These are phyloP conservation scores for Chaetomiaceae sp. DNA, from an alignment of 2,329 filamentous ascomycete species.

Conservation along the genomic window DNA sequence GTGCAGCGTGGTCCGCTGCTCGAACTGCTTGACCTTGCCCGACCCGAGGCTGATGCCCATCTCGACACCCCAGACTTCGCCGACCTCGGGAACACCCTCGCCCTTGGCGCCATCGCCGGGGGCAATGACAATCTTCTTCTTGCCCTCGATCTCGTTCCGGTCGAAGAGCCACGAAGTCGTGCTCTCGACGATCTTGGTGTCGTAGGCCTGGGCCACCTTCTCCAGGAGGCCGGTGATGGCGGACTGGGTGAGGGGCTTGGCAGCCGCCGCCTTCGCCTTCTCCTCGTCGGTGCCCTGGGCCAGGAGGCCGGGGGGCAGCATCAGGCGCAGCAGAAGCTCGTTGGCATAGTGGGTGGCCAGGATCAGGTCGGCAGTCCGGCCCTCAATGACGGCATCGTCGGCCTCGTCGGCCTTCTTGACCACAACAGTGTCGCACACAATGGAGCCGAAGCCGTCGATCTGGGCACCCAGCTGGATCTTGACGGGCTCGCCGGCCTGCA, in stretches of 20 bases:
- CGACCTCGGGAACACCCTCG: constrained; percentile 80
- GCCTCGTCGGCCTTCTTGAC: constrained; percentile 59
- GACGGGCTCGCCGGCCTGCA: constrained; percentile 81
- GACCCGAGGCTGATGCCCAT: constrained; percentile 84
- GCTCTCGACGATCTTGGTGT: constrained; percentile 91
- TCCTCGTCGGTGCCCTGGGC: constrained; percentile 84
- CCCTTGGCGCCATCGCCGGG: constrained; percentile 84
- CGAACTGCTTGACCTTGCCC: constrained; percentile 90
- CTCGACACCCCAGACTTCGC: constrained; percentile 97
- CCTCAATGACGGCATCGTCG: constrained; percentile 62
- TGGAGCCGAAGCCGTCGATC: constrained; percentile 94
- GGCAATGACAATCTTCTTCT: constrained; percentile 95
- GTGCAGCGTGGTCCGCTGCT: constrained; percentile 86
- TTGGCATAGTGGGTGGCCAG: constrained; percentile 93
- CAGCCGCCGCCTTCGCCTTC: constrained; percentile 81
- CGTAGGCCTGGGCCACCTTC: constrained; percentile 87
- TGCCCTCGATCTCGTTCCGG: constrained; percentile 92
- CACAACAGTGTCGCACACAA: constrained; percentile 89
- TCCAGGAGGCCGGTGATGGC: constrained; percentile 85
- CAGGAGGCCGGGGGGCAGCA: constrained; percentile 85
- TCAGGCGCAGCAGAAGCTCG: constrained; percentile 84
- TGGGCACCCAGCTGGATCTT: constrained; percentile 99
- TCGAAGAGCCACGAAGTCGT: constrained; percentile 97
- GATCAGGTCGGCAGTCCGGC: constrained; percentile 78
- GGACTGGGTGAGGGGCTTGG: constrained; percentile 77